Conservation (phyloP, 164 flowering plant species). For the Chimonanthus salicifolius region DNA sequence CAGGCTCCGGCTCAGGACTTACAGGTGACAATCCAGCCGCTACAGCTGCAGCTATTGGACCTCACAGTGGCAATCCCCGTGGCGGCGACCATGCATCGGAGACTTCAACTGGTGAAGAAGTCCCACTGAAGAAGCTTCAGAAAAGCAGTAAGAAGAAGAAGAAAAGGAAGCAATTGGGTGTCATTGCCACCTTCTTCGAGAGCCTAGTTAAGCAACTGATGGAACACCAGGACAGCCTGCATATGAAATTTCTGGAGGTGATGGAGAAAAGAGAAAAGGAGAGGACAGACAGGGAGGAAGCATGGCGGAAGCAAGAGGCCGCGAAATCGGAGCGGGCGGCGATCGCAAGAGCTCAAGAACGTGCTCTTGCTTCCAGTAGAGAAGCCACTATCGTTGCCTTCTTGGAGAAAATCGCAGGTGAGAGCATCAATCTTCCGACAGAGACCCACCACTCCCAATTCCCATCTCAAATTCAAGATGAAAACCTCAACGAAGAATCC, state of each 20-base stretch:
- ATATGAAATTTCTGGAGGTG: constrained; percentile 11
- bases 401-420: constrained; percentile 16
- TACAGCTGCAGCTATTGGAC: constrained; percentile 1
- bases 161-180: constrained; percentile 9
- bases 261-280: constrained; percentile 17
- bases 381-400: constrained; percentile 12
- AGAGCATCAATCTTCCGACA: background rate
- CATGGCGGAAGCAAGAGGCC: constrained; percentile 11
- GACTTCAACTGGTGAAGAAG: constrained; percentile 25
- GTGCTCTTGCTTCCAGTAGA: constrained; percentile 7
- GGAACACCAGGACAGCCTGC: constrained; percentile 16
- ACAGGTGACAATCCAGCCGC: constrained; percentile 13
- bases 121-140: constrained; percentile 11
- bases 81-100: constrained; percentile 26
- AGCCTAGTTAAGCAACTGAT: constrained; percentile 9
- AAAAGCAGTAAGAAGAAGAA: constrained; percentile 6
- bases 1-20: constrained; percentile 17
- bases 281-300: constrained; percentile 10
- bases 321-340: background rate
- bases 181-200: constrained; percentile 13
- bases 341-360: constrained; percentile 4
- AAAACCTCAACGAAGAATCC: background rate
- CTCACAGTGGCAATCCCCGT: background rate
- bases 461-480: constrained; percentile 2
- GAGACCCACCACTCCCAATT: background rate